These are phyloP conservation scores for Sugiyamaella americana DNA, from an alignment of 805 yeast species.

Conservation along the genomic window DNA sequence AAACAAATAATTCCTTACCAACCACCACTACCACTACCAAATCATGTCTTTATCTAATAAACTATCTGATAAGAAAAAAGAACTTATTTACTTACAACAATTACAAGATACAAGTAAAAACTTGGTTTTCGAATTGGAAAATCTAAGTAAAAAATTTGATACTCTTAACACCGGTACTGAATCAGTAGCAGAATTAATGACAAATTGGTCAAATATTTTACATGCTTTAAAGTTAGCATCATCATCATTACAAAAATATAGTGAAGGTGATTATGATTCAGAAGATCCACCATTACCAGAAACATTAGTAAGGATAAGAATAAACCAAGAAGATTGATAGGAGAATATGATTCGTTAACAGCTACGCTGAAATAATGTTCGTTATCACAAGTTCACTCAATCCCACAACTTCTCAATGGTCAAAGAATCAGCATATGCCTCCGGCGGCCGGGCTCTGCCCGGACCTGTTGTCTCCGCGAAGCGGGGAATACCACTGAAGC, in stretches of 20 bases:
- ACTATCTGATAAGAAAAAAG: conserved; percentile 43
- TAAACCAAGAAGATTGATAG: no score
- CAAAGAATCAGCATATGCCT: no score
- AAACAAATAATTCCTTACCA: no score
- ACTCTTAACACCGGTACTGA: conserved; percentile 52
- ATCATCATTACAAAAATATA: conserved; percentile 38
- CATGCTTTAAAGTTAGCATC: conserved; percentile 56
- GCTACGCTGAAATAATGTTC: no score
- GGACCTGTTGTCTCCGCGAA: no score
- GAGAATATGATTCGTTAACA: no score
- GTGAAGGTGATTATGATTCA: conserved; percentile 39
- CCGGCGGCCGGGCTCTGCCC: no score
- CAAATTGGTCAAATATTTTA: conserved; percentile 60
- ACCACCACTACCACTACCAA: no score
- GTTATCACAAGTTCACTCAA: no score
- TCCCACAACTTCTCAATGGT: no score
- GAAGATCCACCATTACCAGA: conserved; percentile 25
- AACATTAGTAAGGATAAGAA: conserved; percentile 27
- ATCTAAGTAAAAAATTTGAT: conserved; percentile 43
- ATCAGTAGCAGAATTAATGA: conserved; percentile 49
- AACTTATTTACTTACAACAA: conserved; percentile 45
- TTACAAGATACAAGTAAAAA: conserved; percentile 42
- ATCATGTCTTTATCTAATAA: no score
- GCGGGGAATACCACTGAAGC: no score
- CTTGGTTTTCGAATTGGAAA: conserved; percentile 43